A percentile compares a stretch with the other conserved stretches of the same genome.
phyloP scores from a whole-genome alignment of 257 asterid species.

The Ajuga chamaepitys region DNA sequence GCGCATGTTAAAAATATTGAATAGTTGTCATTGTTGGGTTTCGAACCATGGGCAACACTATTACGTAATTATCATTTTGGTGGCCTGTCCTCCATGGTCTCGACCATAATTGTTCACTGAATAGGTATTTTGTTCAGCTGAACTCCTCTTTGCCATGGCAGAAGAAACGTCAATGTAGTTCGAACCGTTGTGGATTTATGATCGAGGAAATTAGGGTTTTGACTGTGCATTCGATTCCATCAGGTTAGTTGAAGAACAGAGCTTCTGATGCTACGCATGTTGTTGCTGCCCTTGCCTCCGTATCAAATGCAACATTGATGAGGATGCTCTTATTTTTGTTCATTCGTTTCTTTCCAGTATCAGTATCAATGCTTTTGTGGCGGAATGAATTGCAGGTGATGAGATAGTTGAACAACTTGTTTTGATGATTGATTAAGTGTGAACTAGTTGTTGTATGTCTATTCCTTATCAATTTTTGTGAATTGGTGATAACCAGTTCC shows the following conservation, averaged over 20 bases:
- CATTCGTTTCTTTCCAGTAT: neutral
- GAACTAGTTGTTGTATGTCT: neutral
- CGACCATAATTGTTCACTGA: too few relatives aligned
- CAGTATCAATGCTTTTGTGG: too few relatives aligned
- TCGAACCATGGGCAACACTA: too few relatives aligned
- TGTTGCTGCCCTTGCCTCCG: constrained; percentile 61
- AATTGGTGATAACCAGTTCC: neutral
- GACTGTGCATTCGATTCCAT: constrained; percentile 64
- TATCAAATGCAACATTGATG: constrained; percentile 63
- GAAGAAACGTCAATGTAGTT: constrained; percentile 65
- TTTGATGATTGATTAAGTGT: neutral
- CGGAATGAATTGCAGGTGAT: neutral
- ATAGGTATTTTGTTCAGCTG: too few relatives aligned
- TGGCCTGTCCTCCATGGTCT: too few relatives aligned
- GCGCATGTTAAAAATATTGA: too few relatives aligned
- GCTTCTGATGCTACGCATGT: constrained; percentile 57
- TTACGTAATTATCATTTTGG: too few relatives aligned
- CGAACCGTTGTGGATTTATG: constrained; percentile 65
- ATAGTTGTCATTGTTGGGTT: too few relatives aligned
- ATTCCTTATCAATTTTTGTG: neutral
- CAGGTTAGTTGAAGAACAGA: constrained; percentile 67
- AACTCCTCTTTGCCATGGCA: constrained; percentile 72
- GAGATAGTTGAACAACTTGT: neutral
- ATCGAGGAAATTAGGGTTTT: constrained; percentile 52
- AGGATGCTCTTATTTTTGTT: constrained; percentile 9